These are phyloP conservation scores for Microbotryum lychnidis-dioicae DNA, from an alignment of 1,284 basidiomycete genomes.

Conservation along the genomic window DNA sequence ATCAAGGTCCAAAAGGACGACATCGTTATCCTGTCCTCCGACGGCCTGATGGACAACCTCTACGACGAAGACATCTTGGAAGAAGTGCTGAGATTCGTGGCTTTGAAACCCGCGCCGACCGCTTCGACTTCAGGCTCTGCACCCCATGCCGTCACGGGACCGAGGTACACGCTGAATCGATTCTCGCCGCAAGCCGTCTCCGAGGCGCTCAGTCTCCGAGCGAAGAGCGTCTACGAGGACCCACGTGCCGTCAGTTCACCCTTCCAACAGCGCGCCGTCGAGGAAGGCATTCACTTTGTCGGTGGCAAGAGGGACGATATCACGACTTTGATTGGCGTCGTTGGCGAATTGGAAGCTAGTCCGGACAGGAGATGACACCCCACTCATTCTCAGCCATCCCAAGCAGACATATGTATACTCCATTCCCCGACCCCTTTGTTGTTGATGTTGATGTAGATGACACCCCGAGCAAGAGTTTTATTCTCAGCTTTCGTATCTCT, in stretches of 20 bases:
- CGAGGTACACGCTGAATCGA: conserved; percentile 31
- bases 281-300: conserved; percentile 48
- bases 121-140: conserved; percentile 1
- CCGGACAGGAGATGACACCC: conserved; percentile 3
- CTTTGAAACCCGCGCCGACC: conserved; percentile 11
- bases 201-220: conserved; percentile 47
- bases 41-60: conserved; percentile 87
- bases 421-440: too few species aligned
- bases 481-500: too few species aligned
- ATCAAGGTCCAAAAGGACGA: conserved; percentile 76
- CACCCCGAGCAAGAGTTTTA: too few species aligned
- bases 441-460: too few species aligned
- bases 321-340: conserved; percentile 42
- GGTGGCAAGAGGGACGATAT: conserved; percentile 45
- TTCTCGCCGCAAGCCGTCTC: conserved; percentile 48
- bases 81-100: conserved; percentile 63
- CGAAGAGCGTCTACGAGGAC: conserved; percentile 47
- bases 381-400: too few species aligned
- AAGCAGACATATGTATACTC: too few species aligned
- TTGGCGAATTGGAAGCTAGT: conserved; percentile 36
- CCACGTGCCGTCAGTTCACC: conserved; percentile 46
- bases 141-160: neutral
- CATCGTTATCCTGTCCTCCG: conserved; percentile 78
- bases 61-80: conserved; percentile 93
- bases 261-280: conserved; percentile 50